These are phyloP conservation scores for Cucurbita moschata DNA, from an alignment of 306 rosid genomes.

Conservation along the genomic window DNA sequence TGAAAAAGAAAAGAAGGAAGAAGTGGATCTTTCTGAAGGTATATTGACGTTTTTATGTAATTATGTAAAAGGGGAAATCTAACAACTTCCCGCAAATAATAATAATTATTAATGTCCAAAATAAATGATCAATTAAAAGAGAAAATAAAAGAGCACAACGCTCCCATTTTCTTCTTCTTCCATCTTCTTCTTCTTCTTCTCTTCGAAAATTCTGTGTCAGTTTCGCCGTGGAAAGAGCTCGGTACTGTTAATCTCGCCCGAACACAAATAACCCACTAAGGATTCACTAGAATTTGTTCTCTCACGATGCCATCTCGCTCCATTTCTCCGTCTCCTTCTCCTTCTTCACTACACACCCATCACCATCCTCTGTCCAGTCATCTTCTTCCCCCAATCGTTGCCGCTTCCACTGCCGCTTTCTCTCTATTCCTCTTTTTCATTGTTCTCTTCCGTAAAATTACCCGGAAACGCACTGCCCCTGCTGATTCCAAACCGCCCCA, in stretches of 20 bases:
- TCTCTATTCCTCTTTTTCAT: conserved; percentile 36
- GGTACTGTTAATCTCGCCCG: background rate
- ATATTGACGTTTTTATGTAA: background rate
- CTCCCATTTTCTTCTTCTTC: background rate
- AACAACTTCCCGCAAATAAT: background rate
- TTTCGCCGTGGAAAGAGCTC: background rate
- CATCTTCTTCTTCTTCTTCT: background rate
- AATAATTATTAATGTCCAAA: background rate
- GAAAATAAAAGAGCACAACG: background rate
- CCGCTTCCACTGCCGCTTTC: conserved; percentile 27
- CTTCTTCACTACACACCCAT: conserved; percentile 3
- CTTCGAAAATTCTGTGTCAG: background rate
- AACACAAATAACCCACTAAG: background rate
- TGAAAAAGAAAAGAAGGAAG: background rate
- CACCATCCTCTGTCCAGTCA: conserved; percentile 5
- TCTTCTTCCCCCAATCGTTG: conserved; percentile 14
- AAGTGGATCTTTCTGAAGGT: background rate
- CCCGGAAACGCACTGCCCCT: conserved; percentile 40
- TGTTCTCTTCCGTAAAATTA: conserved; percentile 31
- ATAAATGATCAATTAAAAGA: background rate
- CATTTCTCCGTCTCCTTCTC: conserved; percentile 20
- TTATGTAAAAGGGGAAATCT: conserved; percentile 6
- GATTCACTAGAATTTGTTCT: background rate
- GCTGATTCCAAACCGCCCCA: conserved; percentile 43
- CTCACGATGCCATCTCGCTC: conserved; percentile 41